Evolutionary conservation across 371 early-diverging fungal species (phyloP), one percentile per base, ranked within the genome.

Genomic region (Nosema muscidifuracis): DNA sequence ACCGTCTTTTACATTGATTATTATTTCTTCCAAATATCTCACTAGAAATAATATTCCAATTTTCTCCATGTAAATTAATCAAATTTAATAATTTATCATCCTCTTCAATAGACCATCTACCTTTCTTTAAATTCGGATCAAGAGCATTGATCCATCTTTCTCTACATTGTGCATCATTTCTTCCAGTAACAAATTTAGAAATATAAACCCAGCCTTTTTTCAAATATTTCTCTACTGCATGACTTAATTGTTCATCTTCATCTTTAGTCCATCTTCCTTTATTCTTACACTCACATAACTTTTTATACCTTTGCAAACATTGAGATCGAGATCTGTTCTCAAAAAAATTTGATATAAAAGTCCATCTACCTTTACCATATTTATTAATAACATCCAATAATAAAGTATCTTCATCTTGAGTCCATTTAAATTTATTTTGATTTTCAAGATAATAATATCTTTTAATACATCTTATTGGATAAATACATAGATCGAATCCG

Each of bases 251-350:
- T 0, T 82, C 80, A 71, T 92, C 91, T 75, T 92, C 92, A 50
- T 88, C 87, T 6, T 61, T 36, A 20, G 82, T 83, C 91, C 91
- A 93, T 26, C 87, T 82, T 6, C 88, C 87, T 0, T 87, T 85
- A 20, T 86, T 84, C 6, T 7, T 12, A 26, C 10, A 7, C 1
- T 20, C 40, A 34, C 10, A 3, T 13, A 60, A 22, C 18, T 36
- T 60, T 36, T 60, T 60, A 34, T 34, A 60, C 18, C 60, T 31
- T 34, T 60, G 36, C 12, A 31, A 34, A 24, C 60, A 60, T n/a
- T 60, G 60, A 60, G 12, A 6, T 16, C 26, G 30, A 2, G 36
- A 34, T 60, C 18, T 60, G 9, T 31, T 18, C 3, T 4, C 10
- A 16, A 60, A 34, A 36, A 60, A 36, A 12, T 31, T 60, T 1